phyloP scores from a whole-genome alignment of 805 yeast species.

The Maudiozyma serrabonitensis region DNA sequence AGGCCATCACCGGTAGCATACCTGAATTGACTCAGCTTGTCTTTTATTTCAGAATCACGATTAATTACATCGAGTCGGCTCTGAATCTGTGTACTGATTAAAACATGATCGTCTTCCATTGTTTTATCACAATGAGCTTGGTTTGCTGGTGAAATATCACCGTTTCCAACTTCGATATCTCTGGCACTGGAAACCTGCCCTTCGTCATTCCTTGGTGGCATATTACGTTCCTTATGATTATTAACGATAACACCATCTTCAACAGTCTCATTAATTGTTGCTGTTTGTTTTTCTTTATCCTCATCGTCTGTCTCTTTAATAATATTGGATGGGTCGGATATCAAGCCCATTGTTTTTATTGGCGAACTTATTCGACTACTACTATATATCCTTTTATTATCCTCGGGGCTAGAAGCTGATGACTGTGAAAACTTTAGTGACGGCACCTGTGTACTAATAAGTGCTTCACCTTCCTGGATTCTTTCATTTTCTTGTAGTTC shows the following conservation, averaged over 20 bases:
- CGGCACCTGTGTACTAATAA: conserved; percentile 10
- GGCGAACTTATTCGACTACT: neutral
- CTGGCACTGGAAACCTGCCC: too few relatives aligned
- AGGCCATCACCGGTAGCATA: conserved; percentile 3
- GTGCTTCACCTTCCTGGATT: neutral
- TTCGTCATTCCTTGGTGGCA: neutral
- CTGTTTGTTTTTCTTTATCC: neutral
- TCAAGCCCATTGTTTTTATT: neutral
- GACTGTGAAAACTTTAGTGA: conserved; percentile 2
- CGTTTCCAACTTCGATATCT: neutral
- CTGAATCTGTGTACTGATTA: conserved; percentile 27
- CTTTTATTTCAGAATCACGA: conserved; percentile 10
- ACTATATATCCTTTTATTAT: neutral
- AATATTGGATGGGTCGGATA: neutral
- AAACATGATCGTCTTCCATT: conserved; percentile 4
- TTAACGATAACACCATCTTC: too few relatives aligned
- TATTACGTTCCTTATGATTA: too few relatives aligned
- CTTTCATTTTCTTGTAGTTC: neutral
- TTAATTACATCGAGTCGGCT: conserved; percentile 23
- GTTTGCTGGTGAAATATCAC: neutral
- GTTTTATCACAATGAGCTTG: neutral
- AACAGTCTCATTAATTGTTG: too few relatives aligned
- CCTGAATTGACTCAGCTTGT: conserved; percentile 13
- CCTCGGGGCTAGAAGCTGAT: conserved; percentile 2
- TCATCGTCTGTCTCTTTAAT: neutral